Conservation (phyloP, 106 monocot genomes). For the Phalaenopsis equestris region DNA sequence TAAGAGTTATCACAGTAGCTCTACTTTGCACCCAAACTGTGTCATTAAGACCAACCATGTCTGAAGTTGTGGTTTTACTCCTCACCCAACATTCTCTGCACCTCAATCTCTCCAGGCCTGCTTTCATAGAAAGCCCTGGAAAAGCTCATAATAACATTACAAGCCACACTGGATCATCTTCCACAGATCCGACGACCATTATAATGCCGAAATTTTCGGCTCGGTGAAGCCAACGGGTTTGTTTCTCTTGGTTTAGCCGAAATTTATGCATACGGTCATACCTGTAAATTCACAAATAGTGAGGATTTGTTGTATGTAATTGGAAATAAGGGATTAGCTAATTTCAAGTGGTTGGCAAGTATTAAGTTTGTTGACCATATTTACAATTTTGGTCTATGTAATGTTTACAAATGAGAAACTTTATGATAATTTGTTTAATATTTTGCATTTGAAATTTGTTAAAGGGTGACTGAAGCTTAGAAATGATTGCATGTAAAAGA, state of each 20-base stretch:
- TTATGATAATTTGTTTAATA: too few relatives aligned
- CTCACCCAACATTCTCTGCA: constrained; percentile 25
- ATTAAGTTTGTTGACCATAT: not conserved
- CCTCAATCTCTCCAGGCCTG: constrained; percentile 34
- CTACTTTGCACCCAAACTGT: constrained; percentile 60
- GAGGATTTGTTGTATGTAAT: too few relatives aligned
- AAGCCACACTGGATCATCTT: constrained; percentile 19
- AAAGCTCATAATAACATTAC: constrained; percentile 21
- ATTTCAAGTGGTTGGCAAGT: not conserved
- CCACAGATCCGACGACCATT: constrained; percentile 15
- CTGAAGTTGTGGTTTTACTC: constrained; percentile 47
- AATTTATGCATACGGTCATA: not conserved
- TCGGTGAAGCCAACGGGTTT: not conserved
- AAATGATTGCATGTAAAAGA: too few relatives aligned
- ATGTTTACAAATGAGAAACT: too few relatives aligned
- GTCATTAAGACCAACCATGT: constrained; percentile 52
- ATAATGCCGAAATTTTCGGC: constrained; percentile 7
- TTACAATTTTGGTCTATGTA: not conserved
- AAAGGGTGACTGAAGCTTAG: too few relatives aligned
- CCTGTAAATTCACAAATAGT: too few relatives aligned
- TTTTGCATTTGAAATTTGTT: too few relatives aligned
- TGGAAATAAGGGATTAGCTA: not conserved
- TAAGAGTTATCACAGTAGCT: constrained; percentile 45
- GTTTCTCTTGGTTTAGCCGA: not conserved
- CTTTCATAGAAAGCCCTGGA: constrained; percentile 37